phyloP scores from a whole-genome alignment of 106 monocot species.

The Dendrobium huoshanense region DNA sequence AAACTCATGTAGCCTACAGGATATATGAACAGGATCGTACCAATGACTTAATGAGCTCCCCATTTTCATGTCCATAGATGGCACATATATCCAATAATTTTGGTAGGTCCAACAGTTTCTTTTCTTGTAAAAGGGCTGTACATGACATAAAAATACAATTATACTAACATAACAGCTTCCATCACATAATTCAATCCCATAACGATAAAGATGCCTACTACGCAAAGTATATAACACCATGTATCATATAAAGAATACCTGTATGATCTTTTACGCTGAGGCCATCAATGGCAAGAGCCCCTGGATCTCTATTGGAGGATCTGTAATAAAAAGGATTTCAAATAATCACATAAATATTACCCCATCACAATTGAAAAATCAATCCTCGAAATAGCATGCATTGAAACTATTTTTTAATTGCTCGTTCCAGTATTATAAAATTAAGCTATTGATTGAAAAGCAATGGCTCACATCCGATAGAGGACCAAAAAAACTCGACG shows the following conservation, averaged over 20 bases:
- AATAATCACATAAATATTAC: neutral
- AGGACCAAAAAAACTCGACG: constrained; percentile 52
- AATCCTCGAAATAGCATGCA: neutral
- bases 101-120: constrained; percentile 43
- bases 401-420: neutral
- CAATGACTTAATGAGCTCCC: constrained; percentile 34
- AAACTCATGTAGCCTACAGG: neutral
- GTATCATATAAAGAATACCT: constrained; percentile 19
- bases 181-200: neutral
- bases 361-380: neutral
- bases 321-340: constrained; percentile 15
- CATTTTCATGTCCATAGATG: constrained; percentile 57
- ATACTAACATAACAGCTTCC: neutral
- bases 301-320: constrained; percentile 54
- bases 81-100: constrained; percentile 57
- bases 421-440: neutral
- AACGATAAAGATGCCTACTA: neutral
- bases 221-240: neutral
- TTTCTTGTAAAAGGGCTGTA: constrained; percentile 62
- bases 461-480: constrained; percentile 43
- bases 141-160: constrained; percentile 17
- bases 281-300: constrained; percentile 27
- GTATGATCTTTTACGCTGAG: constrained; percentile 54
- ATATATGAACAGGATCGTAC: constrained; percentile 16
- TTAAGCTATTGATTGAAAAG: neutral